Percentiles rank a stretch among this genome's conserved stretches.
These are phyloP conservation scores for Phytopythium ostracodes DNA, from an alignment of 352 stramenopile species.

Conservation along the genomic window DNA sequence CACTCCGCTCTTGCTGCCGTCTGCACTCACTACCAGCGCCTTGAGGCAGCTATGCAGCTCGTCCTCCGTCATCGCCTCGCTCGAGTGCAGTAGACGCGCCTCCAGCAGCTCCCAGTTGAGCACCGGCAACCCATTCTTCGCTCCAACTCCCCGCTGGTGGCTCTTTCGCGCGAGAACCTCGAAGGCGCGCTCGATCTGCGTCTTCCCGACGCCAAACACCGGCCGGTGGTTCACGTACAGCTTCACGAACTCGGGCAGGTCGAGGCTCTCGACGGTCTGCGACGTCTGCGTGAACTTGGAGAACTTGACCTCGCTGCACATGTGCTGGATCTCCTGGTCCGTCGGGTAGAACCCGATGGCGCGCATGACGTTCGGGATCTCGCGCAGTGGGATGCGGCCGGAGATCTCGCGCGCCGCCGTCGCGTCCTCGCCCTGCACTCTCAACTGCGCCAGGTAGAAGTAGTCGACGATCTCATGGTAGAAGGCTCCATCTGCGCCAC, in stretches of 20 bases:
- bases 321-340: conserved; percentile 88
- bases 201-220: conserved; percentile 81
- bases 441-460: conserved; percentile 93
- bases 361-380: conserved; percentile 92
- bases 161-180: conserved; percentile 27
- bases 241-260: conserved; percentile 78
- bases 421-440: conserved; percentile 87
- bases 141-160: conserved; percentile 7
- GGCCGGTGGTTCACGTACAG: conserved; percentile 93
- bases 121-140: conserved; percentile 9
- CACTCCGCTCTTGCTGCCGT: conserved; percentile 14
- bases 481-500: conserved; percentile 71
- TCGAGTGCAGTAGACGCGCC: conserved; percentile 53
- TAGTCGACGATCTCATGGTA: conserved; percentile 93
- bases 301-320: conserved; percentile 87
- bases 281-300: conserved; percentile 73
- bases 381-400: conserved; percentile 67
- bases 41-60: conserved; percentile 80
- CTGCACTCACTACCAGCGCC: conserved; percentile 52
- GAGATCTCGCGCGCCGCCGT: conserved; percentile 69
- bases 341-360: conserved; percentile 92
- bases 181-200: conserved; percentile 78
- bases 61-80: conserved; percentile 76
- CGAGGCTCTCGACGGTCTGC: conserved; percentile 59
- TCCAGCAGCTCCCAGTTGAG: conserved; percentile 70